Conservation (phyloP, 108 stramenopile species). For the Nannochloropsis gaditana region DNA sequence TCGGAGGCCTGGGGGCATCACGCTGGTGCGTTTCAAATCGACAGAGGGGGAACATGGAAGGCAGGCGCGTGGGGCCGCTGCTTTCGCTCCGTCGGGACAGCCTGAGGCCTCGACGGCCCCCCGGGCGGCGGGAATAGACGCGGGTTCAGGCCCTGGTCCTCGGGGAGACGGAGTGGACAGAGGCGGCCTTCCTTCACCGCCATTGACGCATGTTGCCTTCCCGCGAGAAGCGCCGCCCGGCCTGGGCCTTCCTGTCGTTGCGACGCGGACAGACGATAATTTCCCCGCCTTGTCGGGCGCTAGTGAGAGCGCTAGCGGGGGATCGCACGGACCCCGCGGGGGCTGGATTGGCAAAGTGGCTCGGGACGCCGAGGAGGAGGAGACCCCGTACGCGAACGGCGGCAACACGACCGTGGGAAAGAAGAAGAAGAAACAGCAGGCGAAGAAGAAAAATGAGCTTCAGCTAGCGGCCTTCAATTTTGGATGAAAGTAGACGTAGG, state of each 20-base stretch:
- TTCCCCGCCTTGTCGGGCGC: neutral
- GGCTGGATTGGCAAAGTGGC: slow-evolving; percentile 9
- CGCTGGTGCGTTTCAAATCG: neutral
- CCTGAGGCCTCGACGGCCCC: neutral
- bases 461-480: slow-evolving; percentile 8
- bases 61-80: neutral
- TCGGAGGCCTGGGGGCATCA: neutral
- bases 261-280: neutral
- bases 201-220: neutral
- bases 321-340: neutral
- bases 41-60: neutral
- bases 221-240: neutral
- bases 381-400: neutral
- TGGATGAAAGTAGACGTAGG: neutral
- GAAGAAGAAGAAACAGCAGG: slow-evolving; percentile 16
- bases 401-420: neutral
- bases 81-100: neutral
- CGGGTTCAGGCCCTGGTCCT: too few relatives aligned
- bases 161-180: too few relatives aligned
- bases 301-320: neutral
- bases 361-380: slow-evolving; percentile 9
- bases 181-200: too few relatives aligned
- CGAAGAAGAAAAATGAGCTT: neutral
- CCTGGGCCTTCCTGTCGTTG: neutral
- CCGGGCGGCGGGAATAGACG: too few relatives aligned